Conservation (phyloP, 2,329 filamentous ascomycete species). For the Colletotrichum sidae region DNA sequence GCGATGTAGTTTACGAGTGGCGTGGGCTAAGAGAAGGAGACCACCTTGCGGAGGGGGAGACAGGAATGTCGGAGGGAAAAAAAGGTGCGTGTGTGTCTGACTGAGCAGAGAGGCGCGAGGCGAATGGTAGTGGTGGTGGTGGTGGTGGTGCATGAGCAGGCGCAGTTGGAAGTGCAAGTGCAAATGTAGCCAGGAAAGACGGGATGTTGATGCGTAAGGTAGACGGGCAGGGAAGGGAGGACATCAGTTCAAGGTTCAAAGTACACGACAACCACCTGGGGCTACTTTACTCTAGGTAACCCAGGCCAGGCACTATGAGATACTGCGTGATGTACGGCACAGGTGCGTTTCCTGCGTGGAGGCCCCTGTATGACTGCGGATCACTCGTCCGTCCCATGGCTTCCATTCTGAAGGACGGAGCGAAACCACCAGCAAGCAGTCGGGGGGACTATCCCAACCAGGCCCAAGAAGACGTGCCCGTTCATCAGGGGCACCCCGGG, state of each 20-base stretch:
- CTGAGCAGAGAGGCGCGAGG: conserved; percentile 11
- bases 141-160: conserved; percentile 4
- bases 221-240: background rate
- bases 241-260: background rate
- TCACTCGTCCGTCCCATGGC: background rate
- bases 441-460: too few relatives aligned
- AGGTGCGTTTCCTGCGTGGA: background rate
- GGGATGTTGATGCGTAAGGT: conserved; percentile 22
- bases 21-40: conserved; percentile 8
- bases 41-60: conserved; percentile 13
- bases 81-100: conserved; percentile 19
- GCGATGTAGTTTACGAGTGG: background rate
- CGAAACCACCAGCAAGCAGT: too few relatives aligned
- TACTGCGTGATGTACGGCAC: background rate
- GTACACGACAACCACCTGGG: background rate
- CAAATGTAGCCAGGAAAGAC: conserved; percentile 19
- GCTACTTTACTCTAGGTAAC: too few relatives aligned
- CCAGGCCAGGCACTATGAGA: too few relatives aligned
- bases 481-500: too few relatives aligned
- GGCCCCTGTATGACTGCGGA: background rate
- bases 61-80: conserved; percentile 5
- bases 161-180: conserved; percentile 3
- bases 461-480: too few relatives aligned
- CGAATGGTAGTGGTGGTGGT: conserved; percentile 18
- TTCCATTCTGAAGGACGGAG: too few relatives aligned